These are phyloP conservation scores for Cicer judaicum DNA, from an alignment of 306 rosid genomes.

Conservation along the genomic window DNA sequence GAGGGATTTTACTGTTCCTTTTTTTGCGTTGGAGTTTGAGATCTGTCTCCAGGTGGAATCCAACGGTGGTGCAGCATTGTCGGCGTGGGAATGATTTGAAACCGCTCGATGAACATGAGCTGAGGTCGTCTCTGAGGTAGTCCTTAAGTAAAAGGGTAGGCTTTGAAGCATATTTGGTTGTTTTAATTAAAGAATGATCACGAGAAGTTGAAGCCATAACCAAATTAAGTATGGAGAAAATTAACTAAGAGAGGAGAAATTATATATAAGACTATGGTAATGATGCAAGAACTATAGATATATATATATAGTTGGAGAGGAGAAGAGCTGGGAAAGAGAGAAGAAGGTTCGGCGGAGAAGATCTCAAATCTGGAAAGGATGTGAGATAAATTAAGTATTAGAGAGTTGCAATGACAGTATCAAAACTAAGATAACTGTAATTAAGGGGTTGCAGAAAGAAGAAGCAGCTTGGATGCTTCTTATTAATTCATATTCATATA, in stretches of 20 bases:
- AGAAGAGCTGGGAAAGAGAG: constrained; percentile 5
- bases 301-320: constrained; percentile 31
- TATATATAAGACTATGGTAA: background rate
- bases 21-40: constrained; percentile 5
- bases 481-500: background rate
- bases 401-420: constrained; percentile 10
- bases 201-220: constrained; percentile 42
- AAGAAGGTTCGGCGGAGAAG: constrained; percentile 48
- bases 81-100: constrained; percentile 80
- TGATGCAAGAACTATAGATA: background rate
- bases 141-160: constrained; percentile 64
- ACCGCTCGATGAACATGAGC: constrained; percentile 83
- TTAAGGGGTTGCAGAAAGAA: constrained; percentile 17
- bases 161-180: constrained; percentile 31
- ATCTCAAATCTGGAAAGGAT: constrained; percentile 44
- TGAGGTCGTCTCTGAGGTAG: constrained; percentile 67
- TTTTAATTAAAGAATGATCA: constrained; percentile 28
- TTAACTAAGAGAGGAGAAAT: background rate
- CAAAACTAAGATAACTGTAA: background rate
- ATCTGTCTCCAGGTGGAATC: constrained; percentile 40
- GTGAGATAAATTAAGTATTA: constrained; percentile 7
- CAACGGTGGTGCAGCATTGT: constrained; percentile 64
- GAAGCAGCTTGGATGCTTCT: constrained; percentile 58
- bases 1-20: constrained; percentile 4
- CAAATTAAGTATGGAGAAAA: background rate